phyloP scores from a whole-genome alignment of 768 basidiomycete species.

The Lactifluus echinatus region DNA sequence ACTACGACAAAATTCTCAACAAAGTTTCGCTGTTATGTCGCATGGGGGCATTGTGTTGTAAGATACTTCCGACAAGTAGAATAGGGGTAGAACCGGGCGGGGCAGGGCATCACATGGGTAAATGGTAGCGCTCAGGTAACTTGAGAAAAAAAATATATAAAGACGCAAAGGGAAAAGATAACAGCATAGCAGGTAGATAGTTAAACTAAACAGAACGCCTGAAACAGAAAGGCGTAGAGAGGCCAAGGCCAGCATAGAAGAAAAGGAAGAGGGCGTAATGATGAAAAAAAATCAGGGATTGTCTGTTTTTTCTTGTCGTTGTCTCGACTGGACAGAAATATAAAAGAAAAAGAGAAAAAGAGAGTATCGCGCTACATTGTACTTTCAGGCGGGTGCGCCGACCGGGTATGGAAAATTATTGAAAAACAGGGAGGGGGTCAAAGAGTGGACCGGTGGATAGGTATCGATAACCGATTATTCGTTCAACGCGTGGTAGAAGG shows the following conservation, averaged over 20 bases:
- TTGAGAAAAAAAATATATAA: too few species aligned
- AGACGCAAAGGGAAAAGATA: too few species aligned
- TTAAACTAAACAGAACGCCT: not conserved
- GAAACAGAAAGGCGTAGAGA: not conserved
- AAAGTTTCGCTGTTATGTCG: too few species aligned
- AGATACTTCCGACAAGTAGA: too few species aligned
- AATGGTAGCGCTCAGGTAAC: too few species aligned
- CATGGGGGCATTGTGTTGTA: too few species aligned
- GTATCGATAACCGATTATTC: not conserved
- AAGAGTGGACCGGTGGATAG: not conserved
- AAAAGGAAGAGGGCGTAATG: not conserved
- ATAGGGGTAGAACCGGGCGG: too few species aligned
- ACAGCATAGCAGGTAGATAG: too few species aligned
- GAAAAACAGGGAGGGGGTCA: not conserved
- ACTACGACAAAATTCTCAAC: too few species aligned
- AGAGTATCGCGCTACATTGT: not conserved
- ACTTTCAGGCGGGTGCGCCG: not conserved
- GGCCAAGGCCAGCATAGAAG: not conserved
- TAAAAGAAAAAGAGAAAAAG: not conserved
- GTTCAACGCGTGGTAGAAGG: too few species aligned
- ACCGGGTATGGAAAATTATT: not conserved
- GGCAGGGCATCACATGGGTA: too few species aligned
- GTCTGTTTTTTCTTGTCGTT: not conserved
- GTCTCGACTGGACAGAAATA: not conserved
- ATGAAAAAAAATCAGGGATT: not conserved